Base-by-base conservation (phyloP, 1,284 basidiomycete species). In the Ustilago xerochloae region DNA sequence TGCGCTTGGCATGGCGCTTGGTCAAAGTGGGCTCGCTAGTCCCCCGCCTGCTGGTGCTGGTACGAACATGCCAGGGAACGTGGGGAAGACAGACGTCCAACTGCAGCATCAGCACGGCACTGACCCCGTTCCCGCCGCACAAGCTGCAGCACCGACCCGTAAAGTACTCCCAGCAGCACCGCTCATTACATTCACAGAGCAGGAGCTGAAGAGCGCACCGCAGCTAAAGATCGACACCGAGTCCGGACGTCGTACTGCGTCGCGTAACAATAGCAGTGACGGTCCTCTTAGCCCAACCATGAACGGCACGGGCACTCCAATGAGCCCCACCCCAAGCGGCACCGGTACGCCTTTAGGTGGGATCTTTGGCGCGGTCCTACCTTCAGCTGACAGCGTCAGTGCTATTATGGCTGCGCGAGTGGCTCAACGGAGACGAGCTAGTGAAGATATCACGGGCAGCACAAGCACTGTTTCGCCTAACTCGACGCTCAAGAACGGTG, bases 41-140 rank as follows among this genome's bases (percentile, higher is more conserved):
- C 54, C n/a, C 8, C 22, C 22, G 13, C 16, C 33, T 28, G 4
- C 54, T 2, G 36, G 39, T 2, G 33, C 45, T 20, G n/a, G n/a
- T n/a, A n/a, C n/a, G n/a, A n/a, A n/a, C n/a, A 6, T 50, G 22
- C 59, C 65, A 4, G 60, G 50, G 0, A 63, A 68, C 16, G 59
- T 66, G 2, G 67, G 66, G 9, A 54, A 55, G 47, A 70, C 64
- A 13, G 67, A 75, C 32, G 63, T 71, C 0, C 72, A 75, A 38
- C 52, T 75, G 20, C 71, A 69, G 33, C 48, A 48, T 0, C 51
- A 54, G 26, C 43, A 49, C 12, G 58, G 22, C 9, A 39, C 32
- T 30, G 29, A 26, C 8, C 9, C 50, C 6, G 8, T 35, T 4
- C 36, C 50, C 4, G 58, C 53, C 2, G 48, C 48, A 3, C 50